These are phyloP conservation scores for Cavenderia fasciculata DNA, from an alignment of 78 protist species.

Conservation along the genomic window DNA sequence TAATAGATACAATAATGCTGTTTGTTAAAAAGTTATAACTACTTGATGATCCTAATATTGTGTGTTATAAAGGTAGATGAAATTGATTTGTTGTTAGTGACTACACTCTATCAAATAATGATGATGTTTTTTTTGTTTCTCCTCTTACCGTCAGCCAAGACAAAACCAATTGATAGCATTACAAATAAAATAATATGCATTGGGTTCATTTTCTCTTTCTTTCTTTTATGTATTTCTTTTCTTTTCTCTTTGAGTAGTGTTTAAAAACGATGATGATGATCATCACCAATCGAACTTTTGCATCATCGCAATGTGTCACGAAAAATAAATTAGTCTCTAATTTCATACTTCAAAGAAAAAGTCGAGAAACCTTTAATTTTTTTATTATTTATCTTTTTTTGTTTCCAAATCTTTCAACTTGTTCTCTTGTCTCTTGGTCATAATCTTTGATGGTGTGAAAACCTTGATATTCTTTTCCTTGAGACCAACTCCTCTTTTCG, in stretches of 20 bases:
- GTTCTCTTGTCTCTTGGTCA: slow-evolving; percentile 29
- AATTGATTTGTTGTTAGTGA: not conserved
- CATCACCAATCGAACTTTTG: too few species aligned
- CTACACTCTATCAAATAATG: not conserved
- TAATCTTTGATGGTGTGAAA: slow-evolving; percentile 33
- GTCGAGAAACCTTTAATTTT: too few species aligned
- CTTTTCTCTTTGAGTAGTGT: too few species aligned
- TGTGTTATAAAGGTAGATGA: not conserved
- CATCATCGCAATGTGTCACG: too few species aligned
- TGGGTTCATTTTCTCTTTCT: too few species aligned
- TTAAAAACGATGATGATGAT: too few species aligned
- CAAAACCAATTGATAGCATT: not conserved
- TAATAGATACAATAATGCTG: not conserved
- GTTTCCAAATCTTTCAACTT: too few species aligned
- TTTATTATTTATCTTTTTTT: too few species aligned
- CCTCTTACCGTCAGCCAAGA: slow-evolving; percentile 13
- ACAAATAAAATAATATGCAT: not conserved
- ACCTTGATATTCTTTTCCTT: not conserved
- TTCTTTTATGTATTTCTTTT: too few species aligned
- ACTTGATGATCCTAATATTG: not conserved
- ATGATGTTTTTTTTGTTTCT: not conserved
- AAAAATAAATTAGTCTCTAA: too few species aligned
- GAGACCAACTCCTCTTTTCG: slow-evolving; percentile 9
- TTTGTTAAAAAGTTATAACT: not conserved
- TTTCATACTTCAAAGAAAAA: too few species aligned